Evolutionary conservation across 2,329 filamentous ascomycete genomes (phyloP), one percentile per base, ranked within the genome.

Genomic region (Beauveria pseudobassiana): DNA sequence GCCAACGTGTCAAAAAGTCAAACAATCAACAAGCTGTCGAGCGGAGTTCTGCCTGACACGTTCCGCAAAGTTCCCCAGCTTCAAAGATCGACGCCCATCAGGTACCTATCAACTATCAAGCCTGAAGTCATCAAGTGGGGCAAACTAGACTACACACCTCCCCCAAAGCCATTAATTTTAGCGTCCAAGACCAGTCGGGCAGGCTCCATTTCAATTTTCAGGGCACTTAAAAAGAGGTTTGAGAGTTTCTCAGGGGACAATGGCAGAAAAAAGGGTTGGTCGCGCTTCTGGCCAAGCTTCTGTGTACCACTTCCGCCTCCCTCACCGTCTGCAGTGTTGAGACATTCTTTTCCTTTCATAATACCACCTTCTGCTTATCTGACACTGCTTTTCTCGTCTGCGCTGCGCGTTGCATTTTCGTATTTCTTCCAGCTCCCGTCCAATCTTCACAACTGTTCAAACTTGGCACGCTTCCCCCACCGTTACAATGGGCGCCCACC

Each of bases 401-500:
- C 56, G 30, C 48, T 30, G 34, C 46, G 49, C 22, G 46, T 20
- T 45, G 28, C 34, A 51, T 57, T 58, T 57, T 48, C 52, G 52
- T 62, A 67, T 65, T 63, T 62, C 64, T 40, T 63, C 51, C 55
- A 26, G 18, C 45, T 40, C 20, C 55, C n/a, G 20, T 9, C 49
- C 30, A 26, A 22, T 45, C 24, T 30, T 49, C 28, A 20, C 58
- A 50, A 26, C 14, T 14, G 26, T 49, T 34, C n/a, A 61, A 48
- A 12, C 20, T 30, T 59, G 52, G 40, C 40, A 55, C 52, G 22
- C 40, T 62, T 38, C 55, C 48, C 56, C 49, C 52, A 65, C 63
- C 63, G 65, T 65, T 73, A 75, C 71, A 69, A 76, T 76, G 75
- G 71, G 69, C 68, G 70, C 70, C 67, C 71, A 76, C 69, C 70